A percentile compares a stretch with the other conserved stretches of the same genome.
phyloP scores from a whole-genome alignment of 768 basidiomycete genomes.

The Xerocomellus chrysenteron region DNA sequence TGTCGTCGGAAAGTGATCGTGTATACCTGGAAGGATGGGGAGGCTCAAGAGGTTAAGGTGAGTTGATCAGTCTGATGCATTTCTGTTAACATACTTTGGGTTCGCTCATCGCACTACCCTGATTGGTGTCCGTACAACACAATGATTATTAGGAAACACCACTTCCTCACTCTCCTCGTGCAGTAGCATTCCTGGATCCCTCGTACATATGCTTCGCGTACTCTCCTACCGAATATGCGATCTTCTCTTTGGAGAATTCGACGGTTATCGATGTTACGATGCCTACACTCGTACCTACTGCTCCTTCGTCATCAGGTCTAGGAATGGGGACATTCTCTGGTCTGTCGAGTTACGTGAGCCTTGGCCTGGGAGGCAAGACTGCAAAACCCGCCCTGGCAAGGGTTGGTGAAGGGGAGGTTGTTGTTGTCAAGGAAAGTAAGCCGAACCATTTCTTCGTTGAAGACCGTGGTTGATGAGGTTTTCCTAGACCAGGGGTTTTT shows the following conservation, averaged over 20 bases:
- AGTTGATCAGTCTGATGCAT: slow-evolving; percentile 6
- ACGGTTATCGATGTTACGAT: slow-evolving; percentile 53
- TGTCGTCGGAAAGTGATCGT: slow-evolving; percentile 83
- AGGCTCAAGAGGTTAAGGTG: slow-evolving; percentile 71
- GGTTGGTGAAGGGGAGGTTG: slow-evolving; percentile 57
- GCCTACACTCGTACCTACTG: slow-evolving; percentile 40
- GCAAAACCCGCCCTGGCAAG: slow-evolving; percentile 58
- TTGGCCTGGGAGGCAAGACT: slow-evolving; percentile 72
- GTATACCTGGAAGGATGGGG: slow-evolving; percentile 85
- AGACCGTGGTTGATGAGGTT: neutral
- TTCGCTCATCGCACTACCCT: neutral
- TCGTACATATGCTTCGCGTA: slow-evolving; percentile 73
- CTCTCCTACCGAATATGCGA: slow-evolving; percentile 60
- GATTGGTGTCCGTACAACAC: neutral
- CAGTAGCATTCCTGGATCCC: slow-evolving; percentile 68
- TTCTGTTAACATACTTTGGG: neutral
- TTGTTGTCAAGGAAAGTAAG: slow-evolving; percentile 81
- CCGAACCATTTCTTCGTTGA: slow-evolving; percentile 6
- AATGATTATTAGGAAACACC: slow-evolving; percentile 60
- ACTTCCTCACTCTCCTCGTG: slow-evolving; percentile 89
- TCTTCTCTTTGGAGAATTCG: slow-evolving; percentile 66
- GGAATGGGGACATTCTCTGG: slow-evolving; percentile 71
- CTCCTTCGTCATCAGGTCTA: slow-evolving; percentile 31
- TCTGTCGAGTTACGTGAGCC: slow-evolving; percentile 81
- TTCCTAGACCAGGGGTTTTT: slow-evolving; percentile 64